phyloP scores from a whole-genome alignment of 164 flowering plant genomes.

The Vitis labrusca region DNA sequence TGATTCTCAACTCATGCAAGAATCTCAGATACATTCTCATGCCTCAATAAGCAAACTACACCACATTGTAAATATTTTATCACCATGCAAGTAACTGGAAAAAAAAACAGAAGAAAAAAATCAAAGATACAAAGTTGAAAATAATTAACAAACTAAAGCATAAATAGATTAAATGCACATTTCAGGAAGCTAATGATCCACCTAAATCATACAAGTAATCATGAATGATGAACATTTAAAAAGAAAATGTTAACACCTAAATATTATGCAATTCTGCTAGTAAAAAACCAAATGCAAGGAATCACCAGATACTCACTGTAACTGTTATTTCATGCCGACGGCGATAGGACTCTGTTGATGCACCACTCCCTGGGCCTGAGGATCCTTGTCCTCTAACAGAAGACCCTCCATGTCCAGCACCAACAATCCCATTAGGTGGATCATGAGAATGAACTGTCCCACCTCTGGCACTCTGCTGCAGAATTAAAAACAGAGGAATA shows the following conservation, averaged over 20 bases:
- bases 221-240: no score
- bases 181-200: no score
- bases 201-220: no score
- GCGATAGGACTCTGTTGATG: conserved; percentile 63
- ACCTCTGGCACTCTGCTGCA: conserved; percentile 35
- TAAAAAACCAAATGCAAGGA: not conserved
- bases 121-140: not conserved
- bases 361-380: conserved; percentile 30
- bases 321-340: conserved; percentile 79
- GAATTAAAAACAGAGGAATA: not conserved
- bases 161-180: not conserved
- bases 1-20: not conserved
- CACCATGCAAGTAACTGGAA: not conserved
- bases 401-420: conserved; percentile 27
- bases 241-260: no score
- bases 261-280: not conserved
- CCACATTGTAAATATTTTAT: not conserved
- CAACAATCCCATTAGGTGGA: conserved; percentile 30
- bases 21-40: not conserved
- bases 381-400: conserved; percentile 35
- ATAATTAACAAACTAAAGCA: not conserved
- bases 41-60: not conserved
- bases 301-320: conserved; percentile 42
- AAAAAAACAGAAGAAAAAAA: not conserved
- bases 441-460: conserved; percentile 24